These are phyloP conservation scores for Protomyces pachydermus DNA, from an alignment of 1,139 yeast species.

Conservation along the genomic window DNA sequence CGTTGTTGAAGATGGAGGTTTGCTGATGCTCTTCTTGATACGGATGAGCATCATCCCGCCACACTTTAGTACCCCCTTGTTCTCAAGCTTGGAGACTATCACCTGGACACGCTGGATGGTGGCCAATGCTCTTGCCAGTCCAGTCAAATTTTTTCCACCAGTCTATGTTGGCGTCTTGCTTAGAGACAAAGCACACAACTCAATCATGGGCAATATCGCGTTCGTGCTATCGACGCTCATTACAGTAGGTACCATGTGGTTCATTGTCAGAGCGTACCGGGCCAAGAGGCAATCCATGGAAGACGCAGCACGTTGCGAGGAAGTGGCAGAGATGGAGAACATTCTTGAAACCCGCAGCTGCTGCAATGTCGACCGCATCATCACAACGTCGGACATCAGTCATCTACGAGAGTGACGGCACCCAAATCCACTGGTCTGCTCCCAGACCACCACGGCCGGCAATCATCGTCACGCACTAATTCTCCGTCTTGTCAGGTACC, in stretches of 20 bases:
- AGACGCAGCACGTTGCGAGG: background rate
- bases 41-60: slow-evolving; percentile 28
- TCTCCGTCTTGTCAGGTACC: too few relatives aligned
- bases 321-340: background rate
- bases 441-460: too few relatives aligned
- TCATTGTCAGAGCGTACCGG: background rate
- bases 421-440: too few relatives aligned
- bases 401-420: too few relatives aligned
- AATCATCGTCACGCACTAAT: too few relatives aligned
- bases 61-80: slow-evolving; percentile 27
- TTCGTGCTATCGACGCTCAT: slow-evolving; percentile 4
- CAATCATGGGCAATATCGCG: slow-evolving; percentile 5
- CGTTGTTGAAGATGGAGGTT: slow-evolving; percentile 29
- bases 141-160: slow-evolving; percentile 24
- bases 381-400: too few relatives aligned
- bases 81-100: slow-evolving; percentile 19
- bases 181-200: slow-evolving; percentile 10
- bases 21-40: slow-evolving; percentile 24
- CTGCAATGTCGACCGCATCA: too few relatives aligned
- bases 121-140: slow-evolving; percentile 9
- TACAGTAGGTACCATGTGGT: slow-evolving; percentile 13
- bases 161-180: slow-evolving; percentile 14
- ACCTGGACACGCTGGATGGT: slow-evolving; percentile 20
- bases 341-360: background rate
- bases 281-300: slow-evolving; percentile 3